phyloP scores from a whole-genome alignment of 2,329 filamentous ascomycete species.

The Pezicula carpinea region DNA sequence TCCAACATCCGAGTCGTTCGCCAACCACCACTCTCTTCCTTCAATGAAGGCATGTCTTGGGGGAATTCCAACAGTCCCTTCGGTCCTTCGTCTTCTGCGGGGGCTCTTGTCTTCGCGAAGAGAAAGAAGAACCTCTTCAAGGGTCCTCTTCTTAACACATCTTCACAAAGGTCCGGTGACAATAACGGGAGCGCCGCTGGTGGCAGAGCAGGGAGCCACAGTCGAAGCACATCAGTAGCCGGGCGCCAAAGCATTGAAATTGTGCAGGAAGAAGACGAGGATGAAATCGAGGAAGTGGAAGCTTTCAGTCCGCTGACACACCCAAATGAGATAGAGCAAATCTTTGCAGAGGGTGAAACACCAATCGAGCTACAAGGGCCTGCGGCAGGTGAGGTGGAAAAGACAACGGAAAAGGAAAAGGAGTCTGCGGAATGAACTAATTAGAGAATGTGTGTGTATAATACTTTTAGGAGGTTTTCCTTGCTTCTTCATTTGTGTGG shows the following conservation, averaged over 20 bases:
- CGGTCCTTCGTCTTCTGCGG: conserved; percentile 54
- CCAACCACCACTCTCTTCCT: conserved; percentile 46
- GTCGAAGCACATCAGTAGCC: conserved; percentile 56
- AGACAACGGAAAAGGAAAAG: too few relatives aligned
- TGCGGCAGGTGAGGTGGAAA: too few relatives aligned
- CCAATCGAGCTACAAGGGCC: background rate
- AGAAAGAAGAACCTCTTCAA: conserved; percentile 79
- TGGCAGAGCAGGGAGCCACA: conserved; percentile 32
- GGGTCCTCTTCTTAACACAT: conserved; percentile 60
- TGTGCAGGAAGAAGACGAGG: conserved; percentile 61
- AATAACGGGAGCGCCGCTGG: conserved; percentile 21
- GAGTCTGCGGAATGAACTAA: too few relatives aligned
- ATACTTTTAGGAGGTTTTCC: too few relatives aligned
- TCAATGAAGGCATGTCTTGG: conserved; percentile 54
- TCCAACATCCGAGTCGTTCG: conserved; percentile 82
- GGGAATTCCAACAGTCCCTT: conserved; percentile 38
- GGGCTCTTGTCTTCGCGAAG: conserved; percentile 69
- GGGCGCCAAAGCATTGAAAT: conserved; percentile 70
- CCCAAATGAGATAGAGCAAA: conserved; percentile 22
- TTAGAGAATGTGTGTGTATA: too few relatives aligned
- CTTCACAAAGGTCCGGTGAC: conserved; percentile 17
- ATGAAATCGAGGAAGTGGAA: conserved; percentile 46
- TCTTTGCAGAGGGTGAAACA: conserved; percentile 11
- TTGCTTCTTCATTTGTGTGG: too few relatives aligned
- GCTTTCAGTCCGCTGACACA: conserved; percentile 46